A percentile compares a stretch with the other conserved stretches of the same genome.
These are phyloP conservation scores for Deinandra increscens DNA, from an alignment of 129 eudicot species.

Conservation along the genomic window DNA sequence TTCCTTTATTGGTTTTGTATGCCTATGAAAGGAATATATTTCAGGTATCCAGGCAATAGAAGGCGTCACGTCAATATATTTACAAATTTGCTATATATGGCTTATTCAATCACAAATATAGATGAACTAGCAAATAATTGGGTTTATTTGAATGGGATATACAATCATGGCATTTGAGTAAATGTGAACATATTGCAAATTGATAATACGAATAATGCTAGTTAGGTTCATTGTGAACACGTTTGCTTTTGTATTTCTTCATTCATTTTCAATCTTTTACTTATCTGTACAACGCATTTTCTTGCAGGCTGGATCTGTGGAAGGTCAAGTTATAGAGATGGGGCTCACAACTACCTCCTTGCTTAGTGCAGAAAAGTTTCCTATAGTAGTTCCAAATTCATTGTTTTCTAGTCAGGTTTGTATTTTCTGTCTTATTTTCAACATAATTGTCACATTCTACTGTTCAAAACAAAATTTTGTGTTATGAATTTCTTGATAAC, in stretches of 20 bases:
- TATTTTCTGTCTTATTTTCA: neutral
- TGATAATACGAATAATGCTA: conserved; percentile 9
- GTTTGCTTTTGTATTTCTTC: neutral
- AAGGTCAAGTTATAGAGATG: conserved; percentile 96
- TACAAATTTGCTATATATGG: neutral
- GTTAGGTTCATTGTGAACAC: neutral
- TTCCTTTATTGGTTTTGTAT: neutral
- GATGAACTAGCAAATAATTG: conserved; percentile 1
- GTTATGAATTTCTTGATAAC: conserved; percentile 2
- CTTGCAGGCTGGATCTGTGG: conserved; percentile 93
- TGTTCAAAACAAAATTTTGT: neutral
- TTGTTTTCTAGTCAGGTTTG: conserved; percentile 90
- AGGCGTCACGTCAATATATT: neutral
- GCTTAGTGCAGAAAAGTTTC: conserved; percentile 79
- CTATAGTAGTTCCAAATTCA: conserved; percentile 87
- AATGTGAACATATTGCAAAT: neutral
- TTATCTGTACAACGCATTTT: conserved; percentile 18
- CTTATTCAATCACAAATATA: neutral
- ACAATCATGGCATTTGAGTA: neutral
- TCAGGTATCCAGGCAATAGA: conserved; percentile 7
- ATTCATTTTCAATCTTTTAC: neutral
- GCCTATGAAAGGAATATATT: neutral
- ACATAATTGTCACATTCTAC: neutral
- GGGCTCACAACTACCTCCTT: conserved; percentile 80
- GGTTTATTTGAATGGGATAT: neutral